A percentile compares a stretch with the other conserved stretches of the same genome.
These are phyloP conservation scores for Alternaria panax DNA, from an alignment of 2,329 filamentous ascomycete genomes.

Conservation along the genomic window DNA sequence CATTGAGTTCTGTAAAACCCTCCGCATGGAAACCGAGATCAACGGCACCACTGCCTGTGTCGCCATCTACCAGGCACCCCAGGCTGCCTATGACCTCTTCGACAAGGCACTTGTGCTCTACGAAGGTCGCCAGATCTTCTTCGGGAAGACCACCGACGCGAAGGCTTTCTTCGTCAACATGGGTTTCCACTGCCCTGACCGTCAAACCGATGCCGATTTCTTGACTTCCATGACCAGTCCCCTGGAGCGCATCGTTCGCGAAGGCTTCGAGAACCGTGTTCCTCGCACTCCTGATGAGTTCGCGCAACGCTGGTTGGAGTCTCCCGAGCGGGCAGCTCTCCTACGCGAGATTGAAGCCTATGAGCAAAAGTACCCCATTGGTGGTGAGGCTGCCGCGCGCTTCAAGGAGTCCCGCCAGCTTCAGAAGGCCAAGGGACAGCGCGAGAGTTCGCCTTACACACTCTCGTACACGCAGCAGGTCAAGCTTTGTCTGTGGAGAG, in stretches of 20 bases:
- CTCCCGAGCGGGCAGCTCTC: slow-evolving; percentile 56
- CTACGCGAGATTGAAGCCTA: slow-evolving; percentile 56
- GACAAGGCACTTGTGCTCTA: slow-evolving; percentile 74
- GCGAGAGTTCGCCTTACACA: slow-evolving; percentile 80
- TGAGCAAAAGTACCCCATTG: slow-evolving; percentile 55
- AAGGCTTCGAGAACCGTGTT: slow-evolving; percentile 55
- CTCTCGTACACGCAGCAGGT: slow-evolving; percentile 80
- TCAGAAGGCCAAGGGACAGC: slow-evolving; percentile 58
- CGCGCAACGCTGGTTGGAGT: slow-evolving; percentile 62
- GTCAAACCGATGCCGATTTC: slow-evolving; percentile 79
- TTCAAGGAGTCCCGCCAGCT: slow-evolving; percentile 57
- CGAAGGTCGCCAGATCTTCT: slow-evolving; percentile 75
- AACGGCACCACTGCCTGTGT: slow-evolving; percentile 71
- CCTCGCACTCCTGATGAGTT: slow-evolving; percentile 61
- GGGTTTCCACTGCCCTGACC: slow-evolving; percentile 74
- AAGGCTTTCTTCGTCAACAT: slow-evolving; percentile 74
- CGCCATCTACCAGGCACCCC: slow-evolving; percentile 76
- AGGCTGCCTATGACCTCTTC: slow-evolving; percentile 73
- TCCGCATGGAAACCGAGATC: slow-evolving; percentile 72
- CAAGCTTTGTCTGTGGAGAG: slow-evolving; percentile 79
- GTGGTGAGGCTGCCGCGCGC: slow-evolving; percentile 54
- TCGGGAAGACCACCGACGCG: slow-evolving; percentile 68
- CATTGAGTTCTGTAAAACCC: slow-evolving; percentile 75
- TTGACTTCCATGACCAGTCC: slow-evolving; percentile 73
- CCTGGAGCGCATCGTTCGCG: slow-evolving; percentile 55